phyloP scores from a whole-genome alignment of 345 rosid species.

The Atalantia buxifolia region DNA sequence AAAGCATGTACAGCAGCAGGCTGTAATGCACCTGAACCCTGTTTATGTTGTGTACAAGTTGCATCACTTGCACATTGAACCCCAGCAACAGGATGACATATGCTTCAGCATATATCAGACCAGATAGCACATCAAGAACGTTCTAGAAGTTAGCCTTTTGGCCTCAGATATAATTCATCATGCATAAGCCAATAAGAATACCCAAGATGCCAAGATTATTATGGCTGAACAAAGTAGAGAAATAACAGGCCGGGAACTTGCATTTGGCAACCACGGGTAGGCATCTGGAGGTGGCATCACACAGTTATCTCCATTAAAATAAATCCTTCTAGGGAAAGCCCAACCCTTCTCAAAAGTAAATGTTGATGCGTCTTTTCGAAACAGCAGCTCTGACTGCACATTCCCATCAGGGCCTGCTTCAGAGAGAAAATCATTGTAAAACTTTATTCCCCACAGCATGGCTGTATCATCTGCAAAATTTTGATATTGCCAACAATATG shows the following conservation, averaged over 20 bases:
- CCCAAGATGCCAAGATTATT: conserved; percentile 23
- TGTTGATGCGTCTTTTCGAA: conserved; percentile 62
- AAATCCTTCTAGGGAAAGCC: conserved; percentile 86
- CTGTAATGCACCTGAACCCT: conserved; percentile 19
- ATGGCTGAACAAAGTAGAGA: conserved; percentile 24
- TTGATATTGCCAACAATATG: not conserved
- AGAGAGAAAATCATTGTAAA: conserved; percentile 77
- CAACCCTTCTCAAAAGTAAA: conserved; percentile 90
- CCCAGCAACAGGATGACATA: conserved; percentile 2
- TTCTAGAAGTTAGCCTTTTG: conserved; percentile 10
- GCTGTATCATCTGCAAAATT: conserved; percentile 76
- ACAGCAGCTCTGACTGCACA: conserved; percentile 82
- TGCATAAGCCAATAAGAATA: conserved; percentile 25
- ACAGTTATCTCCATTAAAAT: conserved; percentile 90
- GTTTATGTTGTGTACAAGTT: conserved; percentile 5
- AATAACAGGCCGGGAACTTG: conserved; percentile 27
- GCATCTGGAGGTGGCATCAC: conserved; percentile 94
- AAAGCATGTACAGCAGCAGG: conserved; percentile 2
- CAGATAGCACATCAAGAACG: conserved; percentile 1
- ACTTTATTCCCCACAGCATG: conserved; percentile 84
- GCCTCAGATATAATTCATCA: conserved; percentile 26
- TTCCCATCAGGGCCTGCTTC: conserved; percentile 84
- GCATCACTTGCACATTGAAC: conserved; percentile 8
- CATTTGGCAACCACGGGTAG: conserved; percentile 83
- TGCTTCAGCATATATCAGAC: conserved; percentile 7